Percentiles rank a stretch among this genome's conserved stretches.
phyloP scores from a whole-genome alignment of 139 green algal species.

The Volvox reticuliferus region DNA sequence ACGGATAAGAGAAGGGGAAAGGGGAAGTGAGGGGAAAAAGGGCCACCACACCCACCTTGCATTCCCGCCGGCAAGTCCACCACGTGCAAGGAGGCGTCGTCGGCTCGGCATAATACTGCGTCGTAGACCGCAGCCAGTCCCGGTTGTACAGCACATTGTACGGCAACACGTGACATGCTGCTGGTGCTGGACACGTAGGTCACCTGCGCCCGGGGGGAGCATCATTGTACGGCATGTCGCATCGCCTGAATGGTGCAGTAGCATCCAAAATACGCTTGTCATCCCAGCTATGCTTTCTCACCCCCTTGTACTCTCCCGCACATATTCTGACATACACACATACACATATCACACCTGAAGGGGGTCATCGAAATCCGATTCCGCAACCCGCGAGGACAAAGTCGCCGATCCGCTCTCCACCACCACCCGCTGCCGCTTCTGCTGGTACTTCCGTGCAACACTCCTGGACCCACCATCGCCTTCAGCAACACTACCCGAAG shows the following conservation, averaged over 20 bases:
- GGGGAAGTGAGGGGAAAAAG: too few species aligned
- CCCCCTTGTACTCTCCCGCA: too few species aligned
- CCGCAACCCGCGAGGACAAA: background rate
- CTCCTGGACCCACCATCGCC: too few species aligned
- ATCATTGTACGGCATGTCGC: background rate
- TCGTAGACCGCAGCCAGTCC: slow-evolving; percentile 37
- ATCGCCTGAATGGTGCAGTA: too few species aligned
- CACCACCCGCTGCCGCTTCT: slow-evolving; percentile 28
- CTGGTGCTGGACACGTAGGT: slow-evolving; percentile 34
- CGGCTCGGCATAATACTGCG: background rate
- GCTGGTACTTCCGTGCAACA: too few species aligned
- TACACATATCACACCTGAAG: background rate
- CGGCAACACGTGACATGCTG: slow-evolving; percentile 13
- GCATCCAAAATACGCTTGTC: too few species aligned
- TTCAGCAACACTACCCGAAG: too few species aligned
- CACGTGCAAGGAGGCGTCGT: slow-evolving; percentile 2
- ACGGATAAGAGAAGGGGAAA: too few species aligned
- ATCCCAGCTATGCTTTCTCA: too few species aligned
- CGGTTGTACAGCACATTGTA: slow-evolving; percentile 44
- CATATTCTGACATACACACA: too few species aligned
- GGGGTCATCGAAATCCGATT: background rate
- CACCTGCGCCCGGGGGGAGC: background rate
- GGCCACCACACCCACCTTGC: background rate
- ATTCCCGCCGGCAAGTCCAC: background rate
- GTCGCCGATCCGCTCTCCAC: background rate